Base-by-base conservation (phyloP, 163 green algal species). In the Botryococcus braunii region DNA sequence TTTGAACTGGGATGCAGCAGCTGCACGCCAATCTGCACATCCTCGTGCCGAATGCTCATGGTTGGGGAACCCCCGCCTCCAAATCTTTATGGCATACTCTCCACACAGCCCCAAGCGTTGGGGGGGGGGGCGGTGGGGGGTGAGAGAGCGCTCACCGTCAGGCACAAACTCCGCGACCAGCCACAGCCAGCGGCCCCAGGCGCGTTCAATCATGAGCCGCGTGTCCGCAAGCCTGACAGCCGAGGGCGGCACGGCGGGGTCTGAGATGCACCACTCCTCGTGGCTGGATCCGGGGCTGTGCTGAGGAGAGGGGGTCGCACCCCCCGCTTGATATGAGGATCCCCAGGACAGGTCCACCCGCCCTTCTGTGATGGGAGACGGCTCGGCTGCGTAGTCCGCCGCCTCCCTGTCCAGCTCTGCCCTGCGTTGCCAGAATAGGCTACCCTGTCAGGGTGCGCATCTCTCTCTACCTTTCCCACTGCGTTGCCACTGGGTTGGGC, bases 121-220 rank as follows among this genome's bases (percentile, higher is more conserved):
- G n/a, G n/a, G n/a, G n/a, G n/a, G n/a, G n/a, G n/a, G n/a, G n/a
- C n/a, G n/a, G n/a, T n/a, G n/a, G n/a, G n/a, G n/a, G n/a, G n/a
- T n/a, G n/a, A n/a, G 8, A 61, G 50, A 35, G 5, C 8, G 57
- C 48, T 1, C 50, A 64, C 65, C 65, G 17, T 64, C 31, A 17
- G 65, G 65, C 6, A 64, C 17, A 5, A 70, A 38, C 37, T 70
- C 65, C n/a, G 65, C 65, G 6, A 64, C 49, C 5, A 70, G 48
- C 65, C 65, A 70, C 27, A 70, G 21, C 65, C 65, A 70, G 48
- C 37, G 37, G 34, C 65, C 65, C 65, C 65, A 70, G 48, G 65
- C 65, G 8, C 31, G 17, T 48, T 61, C 63, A 6, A 35, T 61
- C 31, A 49, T 32, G 11, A 48, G 37, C 27, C 63, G 63, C 39